Base-by-base conservation (phyloP, 495 filamentous ascomycete genomes). In the Margaritispora aquatica region DNA sequence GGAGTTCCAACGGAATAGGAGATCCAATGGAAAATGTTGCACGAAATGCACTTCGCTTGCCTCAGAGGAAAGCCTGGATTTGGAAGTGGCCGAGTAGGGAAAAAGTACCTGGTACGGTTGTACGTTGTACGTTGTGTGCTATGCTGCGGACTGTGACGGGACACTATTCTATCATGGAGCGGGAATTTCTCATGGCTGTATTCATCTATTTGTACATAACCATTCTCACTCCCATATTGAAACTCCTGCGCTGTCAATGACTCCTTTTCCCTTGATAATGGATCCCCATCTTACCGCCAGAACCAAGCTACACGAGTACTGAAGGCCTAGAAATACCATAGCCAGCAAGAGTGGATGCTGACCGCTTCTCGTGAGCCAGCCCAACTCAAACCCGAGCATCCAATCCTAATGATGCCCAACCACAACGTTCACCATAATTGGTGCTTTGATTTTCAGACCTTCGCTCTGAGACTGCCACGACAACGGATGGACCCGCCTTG, bases 121-220 rank as follows among this genome's bases (percentile, higher is more conserved):
- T 44, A 44, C 38, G 38, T 9, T 9, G 38, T 44, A 44, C 17
- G 38, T n/a, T n/a, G n/a, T n/a, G 17, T 44, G 15, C 7, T 9
- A 44, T 44, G 38, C 8, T 9, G 17, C 17, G 29, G 29, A 15
- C 5, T 34, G 29, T 34, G 38, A 44, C 38, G 38, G 38, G 13
- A 44, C 19, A 17, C 38, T 57, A 21, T 29, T 7, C 27, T 58
- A 23, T 58, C 36, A 69, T 67, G 50, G 61, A 36, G 21, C 31
- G 50, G 26, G 53, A 19, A 26, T 51, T 22, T 34, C 52, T 55
- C 48, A 49, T 44, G 58, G 58, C 58, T 55, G 51, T 26, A 36
- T 24, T 62, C 55, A 58, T 62, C 59, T 58, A 58, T 46, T 54
- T 62, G 57, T 58, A 57, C 55, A 58, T 26, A 50, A 24, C 8